phyloP scores from a whole-genome alignment of 371 early-diverging fungal species.

The Chytridium lagenaria region DNA sequence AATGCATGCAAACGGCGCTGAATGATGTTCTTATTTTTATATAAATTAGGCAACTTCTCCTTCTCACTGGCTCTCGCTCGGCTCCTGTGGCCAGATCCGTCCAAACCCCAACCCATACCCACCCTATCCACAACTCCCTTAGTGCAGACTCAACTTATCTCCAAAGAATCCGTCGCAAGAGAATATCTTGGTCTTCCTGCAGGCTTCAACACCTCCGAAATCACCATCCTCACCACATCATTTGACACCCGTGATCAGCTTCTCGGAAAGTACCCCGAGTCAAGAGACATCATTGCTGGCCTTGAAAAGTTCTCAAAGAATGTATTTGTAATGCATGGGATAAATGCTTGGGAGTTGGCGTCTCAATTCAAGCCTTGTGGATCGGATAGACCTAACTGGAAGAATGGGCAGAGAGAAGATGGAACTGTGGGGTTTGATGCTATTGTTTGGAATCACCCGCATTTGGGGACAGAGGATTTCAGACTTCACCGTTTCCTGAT shows the following conservation, averaged over 20 bases:
- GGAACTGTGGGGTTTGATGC: conserved; percentile 38
- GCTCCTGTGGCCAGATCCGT: conserved; percentile 36
- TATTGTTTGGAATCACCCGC: conserved; percentile 60
- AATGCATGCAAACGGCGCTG: neutral
- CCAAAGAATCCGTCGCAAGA: neutral
- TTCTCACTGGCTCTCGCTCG: conserved; percentile 56
- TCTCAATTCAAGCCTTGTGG: conserved; percentile 29
- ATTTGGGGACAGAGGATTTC: conserved; percentile 61
- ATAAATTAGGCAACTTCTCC: conserved; percentile 50
- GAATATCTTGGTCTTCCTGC: conserved; percentile 22
- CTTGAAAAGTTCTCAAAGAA: conserved; percentile 28
- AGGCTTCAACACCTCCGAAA: conserved; percentile 19
- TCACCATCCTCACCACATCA: conserved; percentile 44
- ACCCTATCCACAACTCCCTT: neutral
- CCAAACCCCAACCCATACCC: conserved; percentile 5
- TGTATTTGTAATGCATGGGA: conserved; percentile 44
- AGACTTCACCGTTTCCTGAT: conserved; percentile 60
- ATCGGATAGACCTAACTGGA: conserved; percentile 11
- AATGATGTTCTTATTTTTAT: neutral
- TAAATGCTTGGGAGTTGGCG: conserved; percentile 60
- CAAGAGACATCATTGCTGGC: conserved; percentile 42
- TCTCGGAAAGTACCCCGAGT: conserved; percentile 51
- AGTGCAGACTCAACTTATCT: neutral
- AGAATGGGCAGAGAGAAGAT: conserved; percentile 18
- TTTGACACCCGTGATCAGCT: conserved; percentile 54